A percentile compares a stretch with the other conserved stretches of the same genome.
Evolutionary conservation across 345 rosid species (phyloP).

Genomic region (Citropsis articulata): DNA sequence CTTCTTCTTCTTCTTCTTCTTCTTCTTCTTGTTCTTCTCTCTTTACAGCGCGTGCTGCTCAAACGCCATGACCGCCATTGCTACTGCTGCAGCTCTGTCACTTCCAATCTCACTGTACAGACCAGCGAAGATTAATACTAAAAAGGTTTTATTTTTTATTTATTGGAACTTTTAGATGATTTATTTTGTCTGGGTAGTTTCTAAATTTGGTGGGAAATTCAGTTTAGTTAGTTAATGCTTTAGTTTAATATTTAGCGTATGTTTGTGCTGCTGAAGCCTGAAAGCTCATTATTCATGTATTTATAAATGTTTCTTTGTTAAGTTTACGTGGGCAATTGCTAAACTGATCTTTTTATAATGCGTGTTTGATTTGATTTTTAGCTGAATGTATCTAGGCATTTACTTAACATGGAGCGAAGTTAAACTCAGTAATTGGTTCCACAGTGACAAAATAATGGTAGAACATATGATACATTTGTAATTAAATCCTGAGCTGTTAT

Average conservation of each 20-base stretch:
- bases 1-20: neutral
- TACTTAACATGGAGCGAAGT: neutral
- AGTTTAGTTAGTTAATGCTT: neutral
- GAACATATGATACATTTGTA: neutral
- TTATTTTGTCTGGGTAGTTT: slow-evolving; percentile 10
- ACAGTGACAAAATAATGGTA: neutral
- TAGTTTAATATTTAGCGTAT: neutral
- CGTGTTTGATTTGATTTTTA: neutral
- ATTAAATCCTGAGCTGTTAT: neutral
- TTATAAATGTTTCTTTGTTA: neutral
- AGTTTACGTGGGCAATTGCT: slow-evolving; percentile 9
- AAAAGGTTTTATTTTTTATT: slow-evolving; percentile 53
- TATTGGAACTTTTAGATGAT: neutral
- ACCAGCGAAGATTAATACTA: slow-evolving; percentile 45
- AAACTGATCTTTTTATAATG: neutral
- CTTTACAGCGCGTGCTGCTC: slow-evolving; percentile 10
- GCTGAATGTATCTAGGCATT: slow-evolving; percentile 2
- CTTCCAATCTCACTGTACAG: slow-evolving; percentile 59
- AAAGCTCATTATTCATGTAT: neutral
- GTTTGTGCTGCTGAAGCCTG: neutral
- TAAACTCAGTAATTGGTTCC: neutral
- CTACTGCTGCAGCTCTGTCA: slow-evolving; percentile 66
- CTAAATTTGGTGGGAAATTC: slow-evolving; percentile 2
- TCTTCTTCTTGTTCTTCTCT: neutral
- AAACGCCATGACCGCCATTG: slow-evolving; percentile 75